Base-by-base conservation (phyloP, 2,329 filamentous ascomycete genomes). In the Fusarium nurragi region DNA sequence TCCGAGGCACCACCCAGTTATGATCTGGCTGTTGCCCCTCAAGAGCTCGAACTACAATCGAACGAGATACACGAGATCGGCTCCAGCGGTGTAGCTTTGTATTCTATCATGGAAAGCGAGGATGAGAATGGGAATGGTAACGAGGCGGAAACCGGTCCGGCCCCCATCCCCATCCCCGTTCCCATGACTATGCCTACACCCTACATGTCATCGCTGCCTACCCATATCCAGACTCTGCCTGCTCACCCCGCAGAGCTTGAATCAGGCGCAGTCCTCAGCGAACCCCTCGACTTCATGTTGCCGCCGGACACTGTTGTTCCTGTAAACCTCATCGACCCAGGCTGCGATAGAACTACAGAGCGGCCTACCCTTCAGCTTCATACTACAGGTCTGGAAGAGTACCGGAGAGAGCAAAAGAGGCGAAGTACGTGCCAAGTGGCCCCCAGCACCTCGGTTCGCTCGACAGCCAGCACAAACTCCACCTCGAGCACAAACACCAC, bases 61-160 rank as follows among this genome's bases (percentile, higher is more conserved):
- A 82, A 76, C 45, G 82, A 84, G 72, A 83, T 86, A 41, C 74
- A 83, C 57, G 84, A 86, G 66, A 79, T 85, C 58, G 83, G 84
- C 70, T 84, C 83, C 6, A 75, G 70, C 41, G 79, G 83, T 60
- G 72, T 84, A 45, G 70, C 75, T 57, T 65, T 75, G 22, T 61
- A 72, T 34, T 65, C 70, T 21, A 75, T 75, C 34, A 51, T 70
- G 39, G 75, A 76, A 52, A 57, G 65, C 41, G 50, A 60, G 32
- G 16, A 37, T 25, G 54, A 49, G 38, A 41, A 40, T 8, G 28
- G 7, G 6, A 32, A 32, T 19, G 47, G 23, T 23, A 64, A 61
- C 28, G 64, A 69, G 56, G 67, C 64, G 56, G 70, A 71, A 49
- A 41, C 65, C 12, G 60, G 54, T 47, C 50, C 61, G 34, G 54